Evolutionary conservation across 106 monocot species (phyloP), one percentile per base, ranked within the genome.

Genomic region (Acanthochlamys bracteata): DNA sequence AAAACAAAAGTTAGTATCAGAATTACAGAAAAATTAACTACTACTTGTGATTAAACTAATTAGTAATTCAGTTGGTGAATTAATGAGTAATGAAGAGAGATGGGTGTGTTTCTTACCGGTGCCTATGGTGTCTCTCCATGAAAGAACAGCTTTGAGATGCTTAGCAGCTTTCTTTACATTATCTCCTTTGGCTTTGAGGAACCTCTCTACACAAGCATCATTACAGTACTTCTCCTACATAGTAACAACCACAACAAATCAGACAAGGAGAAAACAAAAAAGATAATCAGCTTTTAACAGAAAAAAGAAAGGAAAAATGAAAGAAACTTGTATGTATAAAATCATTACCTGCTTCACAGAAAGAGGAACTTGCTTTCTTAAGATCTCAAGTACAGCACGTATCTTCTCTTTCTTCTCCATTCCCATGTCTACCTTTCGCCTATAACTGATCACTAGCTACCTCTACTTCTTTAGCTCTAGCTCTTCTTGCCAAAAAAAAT

Each of bases 141-240:
- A 73, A 70, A 98, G 82, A 16, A 91, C 88, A 20, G 83, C 46
- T 45, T 80, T 81, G 49, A 98, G 72, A 64, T 85, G 84, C 76
- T 88, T 98, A 13, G 91, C 87, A 13, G 83, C 96, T 76, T 88
- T 98, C 83, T 88, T 98, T 65, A 85, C 96, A 63, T 55, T 85
- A 20, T 83, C 88, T 0, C 85, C 90, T 66, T 71, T 85, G 46
- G 72, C 73, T 58, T 63, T 82, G 22, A 98, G 73, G 61, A 98
- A 85, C 62, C 91, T 69, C 65, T 82, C 88, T 9, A 98, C 76
- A 63, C 96, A 98, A 12, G 78, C 76, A 57, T 98, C 81, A 71
- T 69, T 98, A 60, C 91, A 98, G 79, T 74, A 98, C 75, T 91
- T 91, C 72, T 91, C 96, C 96, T 98, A 81, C 52, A 20, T 3